Base-by-base conservation (phyloP, 2,329 filamentous ascomycete species). In the Microcyclosporella mali region DNA sequence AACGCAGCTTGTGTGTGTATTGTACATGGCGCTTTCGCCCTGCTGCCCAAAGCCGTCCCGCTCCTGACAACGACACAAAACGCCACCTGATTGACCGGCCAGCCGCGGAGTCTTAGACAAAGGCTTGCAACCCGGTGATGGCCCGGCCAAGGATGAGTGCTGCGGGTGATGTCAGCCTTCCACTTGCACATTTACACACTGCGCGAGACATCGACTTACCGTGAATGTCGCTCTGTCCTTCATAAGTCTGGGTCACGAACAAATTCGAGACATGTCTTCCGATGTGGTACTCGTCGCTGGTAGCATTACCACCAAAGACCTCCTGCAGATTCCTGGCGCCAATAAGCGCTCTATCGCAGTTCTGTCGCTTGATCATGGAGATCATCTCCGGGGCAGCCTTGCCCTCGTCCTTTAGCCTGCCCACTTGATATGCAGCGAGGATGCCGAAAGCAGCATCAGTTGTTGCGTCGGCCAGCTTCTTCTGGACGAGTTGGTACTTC, bases 211-310 rank as follows among this genome's bases (percentile, higher is more conserved):
- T 39, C 33, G 42, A 78, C 85, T 77, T 70, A 90, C 88, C 80
- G 66, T 97, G 92, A 63, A 97, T 97, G 68, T 97, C 92, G 62
- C 89, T 95, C 69, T 97, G 92, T 16, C 92, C 92, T 70, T 98
- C 92, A 57, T 98, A 98, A 1, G 90, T 97, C 70, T 97, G 90
- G 41, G 90, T 94, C 40, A 98, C 92, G 66, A 94, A 98, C 51
- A 98, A 67, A 65, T 98, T 98, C 43, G 90, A 84, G 46, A 95
- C 92, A 70, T 97, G 92, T 51, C 92, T 80, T 12, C 88, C 92
- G 60, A 98, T 95, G 49, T 82, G 81, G 61, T 97, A 98, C 70
- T 98, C 92, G 58, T 98, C 92, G 60, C 88, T 95, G 37, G 92
- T 88, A n/a, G 92, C 92, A 62, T 98, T 98, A 21, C 92, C 92